These are phyloP conservation scores for Asparagopsis taxiformis DNA, from an alignment of 31 red algal species.

Conservation along the genomic window DNA sequence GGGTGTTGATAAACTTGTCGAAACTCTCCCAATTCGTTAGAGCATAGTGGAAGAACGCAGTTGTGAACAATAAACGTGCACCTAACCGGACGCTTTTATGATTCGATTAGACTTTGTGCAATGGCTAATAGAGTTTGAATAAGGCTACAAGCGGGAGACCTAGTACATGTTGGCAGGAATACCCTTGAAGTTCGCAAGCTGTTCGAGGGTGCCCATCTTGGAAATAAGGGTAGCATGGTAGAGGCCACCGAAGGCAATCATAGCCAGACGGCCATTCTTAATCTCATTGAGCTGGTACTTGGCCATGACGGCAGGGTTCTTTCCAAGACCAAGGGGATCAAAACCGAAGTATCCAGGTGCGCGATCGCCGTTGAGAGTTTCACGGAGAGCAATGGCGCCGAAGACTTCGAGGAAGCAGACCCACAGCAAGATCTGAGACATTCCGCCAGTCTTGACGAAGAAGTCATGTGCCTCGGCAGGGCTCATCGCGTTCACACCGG, in stretches of 20 bases:
- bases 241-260: conserved; percentile 85
- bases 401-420: conserved; percentile 71
- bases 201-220: conserved; percentile 35
- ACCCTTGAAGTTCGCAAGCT: conserved; percentile 54
- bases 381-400: conserved; percentile 50
- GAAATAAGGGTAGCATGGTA: conserved; percentile 42
- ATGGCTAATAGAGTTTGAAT: not conserved
- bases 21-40: too few relatives aligned
- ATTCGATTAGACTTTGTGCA: not conserved
- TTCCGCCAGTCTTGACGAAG: conserved; percentile 74
- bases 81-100: not conserved
- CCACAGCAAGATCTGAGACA: conserved; percentile 83
- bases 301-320: conserved; percentile 53
- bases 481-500: conserved; percentile 45
- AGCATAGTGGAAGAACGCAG: too few relatives aligned
- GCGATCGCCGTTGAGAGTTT: conserved; percentile 73
- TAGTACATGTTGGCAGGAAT: conserved; percentile 44
- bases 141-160: conserved; percentile 1
- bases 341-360: conserved; percentile 86
- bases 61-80: not conserved
- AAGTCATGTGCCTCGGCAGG: conserved; percentile 69
- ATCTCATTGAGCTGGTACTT: conserved; percentile 77
- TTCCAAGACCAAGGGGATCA: conserved; percentile 82
- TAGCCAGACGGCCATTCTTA: conserved; percentile 92
- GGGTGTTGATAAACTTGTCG: conserved; percentile 3